Base-by-base conservation (phyloP, 2,329 filamentous ascomycete genomes). In the Akanthomyces dipterigenus region DNA sequence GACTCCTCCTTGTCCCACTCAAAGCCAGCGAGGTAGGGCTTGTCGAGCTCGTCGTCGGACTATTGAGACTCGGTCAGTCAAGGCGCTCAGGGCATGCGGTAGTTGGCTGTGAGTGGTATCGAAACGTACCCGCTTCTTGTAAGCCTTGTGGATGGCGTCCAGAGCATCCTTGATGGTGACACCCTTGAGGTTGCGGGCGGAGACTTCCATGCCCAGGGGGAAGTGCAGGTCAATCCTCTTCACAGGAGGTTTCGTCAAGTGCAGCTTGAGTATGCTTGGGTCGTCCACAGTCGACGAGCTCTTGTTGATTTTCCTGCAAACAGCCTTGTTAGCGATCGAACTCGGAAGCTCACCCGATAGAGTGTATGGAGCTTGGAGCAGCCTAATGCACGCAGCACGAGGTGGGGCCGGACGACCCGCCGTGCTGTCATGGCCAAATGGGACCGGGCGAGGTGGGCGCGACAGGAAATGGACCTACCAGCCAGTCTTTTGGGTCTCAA, bases 131-230 rank as follows among this genome's bases (percentile, higher is more conserved):
- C 93, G 89, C 86, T 97, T 97, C 85, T 96, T 96, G 82, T 91
- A 96, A 69, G 90, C 85, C 82, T 96, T 97, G 83, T 96, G 82
- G 77, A 98, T 97, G 70, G 91, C 93, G 75, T 97, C 93, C 75
- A 96, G 74, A 62, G 92, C 92, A 76, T 98, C 93, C 82, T 97
- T 97, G 82, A 98, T 93, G 62, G 93, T 98, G 67, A 98, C 92
- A 61, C 93, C 93, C 77, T 93, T 93, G 69, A 93, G 80, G 78
- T 97, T 98, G 71, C 93, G 86, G 72, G 92, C 93, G 36, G 89
- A 90, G 67, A 97, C 90, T 71, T 93, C 88, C 61, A 95, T 84
- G 56, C 93, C 93, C 58, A 96, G 81, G 18, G 91, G 90, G 82
- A 96, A 96, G 77, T 92, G 87, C 51, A 98, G 82, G 77, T 96